Conservation (phyloP, 78 protist species). For the Pigoraptor vietnamica region DNA sequence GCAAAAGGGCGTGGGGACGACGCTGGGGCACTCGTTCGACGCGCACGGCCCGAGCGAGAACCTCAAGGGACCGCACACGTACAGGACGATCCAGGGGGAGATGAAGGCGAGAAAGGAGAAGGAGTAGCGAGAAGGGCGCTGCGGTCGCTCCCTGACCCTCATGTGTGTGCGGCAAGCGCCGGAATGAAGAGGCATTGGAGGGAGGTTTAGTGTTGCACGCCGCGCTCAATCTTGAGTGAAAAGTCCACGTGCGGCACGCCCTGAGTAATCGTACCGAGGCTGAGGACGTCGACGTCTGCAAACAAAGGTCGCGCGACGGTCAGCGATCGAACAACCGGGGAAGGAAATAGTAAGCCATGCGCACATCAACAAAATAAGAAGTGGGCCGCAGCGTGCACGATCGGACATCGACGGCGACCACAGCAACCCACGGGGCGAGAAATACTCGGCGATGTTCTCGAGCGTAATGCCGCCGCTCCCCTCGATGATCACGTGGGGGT, state of each 20-base stretch:
- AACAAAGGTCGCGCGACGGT: too few relatives aligned
- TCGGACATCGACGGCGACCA: background rate
- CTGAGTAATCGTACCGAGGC: conserved; percentile 71
- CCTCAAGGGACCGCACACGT: too few relatives aligned
- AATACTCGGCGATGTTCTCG: conserved; percentile 45
- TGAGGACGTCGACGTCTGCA: conserved; percentile 69
- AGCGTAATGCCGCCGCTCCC: conserved; percentile 85
- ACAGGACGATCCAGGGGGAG: too few relatives aligned
- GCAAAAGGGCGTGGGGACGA: too few relatives aligned
- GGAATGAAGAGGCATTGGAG: too few relatives aligned
- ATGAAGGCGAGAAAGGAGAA: too few relatives aligned
- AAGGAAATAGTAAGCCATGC: background rate
- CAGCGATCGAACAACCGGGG: background rate
- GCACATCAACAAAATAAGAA: background rate
- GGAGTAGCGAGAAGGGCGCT: too few relatives aligned
- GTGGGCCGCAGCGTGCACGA: background rate
- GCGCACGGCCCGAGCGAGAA: too few relatives aligned
- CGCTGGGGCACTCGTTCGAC: too few relatives aligned
- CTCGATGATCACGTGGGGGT: conserved; percentile 77
- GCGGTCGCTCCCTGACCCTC: too few relatives aligned
- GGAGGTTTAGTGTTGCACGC: too few relatives aligned
- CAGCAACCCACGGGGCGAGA: background rate
- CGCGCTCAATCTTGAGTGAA: conserved; percentile 70
- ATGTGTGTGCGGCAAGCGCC: too few relatives aligned
- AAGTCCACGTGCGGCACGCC: conserved; percentile 75